Evolutionary conservation across 2,329 filamentous ascomycete genomes (phyloP), one percentile per base, ranked within the genome.

Genomic region (Penicillium occitanis): DNA sequence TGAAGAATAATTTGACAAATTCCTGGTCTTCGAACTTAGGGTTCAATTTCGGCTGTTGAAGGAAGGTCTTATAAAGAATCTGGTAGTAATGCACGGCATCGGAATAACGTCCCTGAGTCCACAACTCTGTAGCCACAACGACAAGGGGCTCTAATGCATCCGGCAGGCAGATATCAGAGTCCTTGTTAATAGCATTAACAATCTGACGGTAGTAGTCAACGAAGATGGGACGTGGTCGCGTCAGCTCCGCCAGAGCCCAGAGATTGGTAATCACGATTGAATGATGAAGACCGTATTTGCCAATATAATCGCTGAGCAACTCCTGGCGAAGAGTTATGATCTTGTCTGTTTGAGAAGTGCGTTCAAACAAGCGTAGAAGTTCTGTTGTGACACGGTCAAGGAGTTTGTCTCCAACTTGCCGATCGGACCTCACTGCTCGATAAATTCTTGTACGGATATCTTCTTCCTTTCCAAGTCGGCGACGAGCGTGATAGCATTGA

Each of bases 401-500:
- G 14, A 74, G 64, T 58, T 76, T 74, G 66, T 79, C 76, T 11
- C 73, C 75, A 1, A 75, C 68, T 4, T 70, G 71, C 13, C 74
- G 72, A 30, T 68, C 70, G 10, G 61, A 66, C 13, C 75, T 72
- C 53, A 78, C 67, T 6, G 75, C 75, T 37, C 71, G 73, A 69
- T 80, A 80, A 13, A 80, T 67, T 2, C 78, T 71, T 11, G 74
- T 63, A n/a, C 75, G 71, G 44, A 78, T 71, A 50, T 78, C 74
- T 65, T 79, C 77, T 63, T 79, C 77, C 58, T 79, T 78, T 28
- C 68, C 67, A 44, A 71, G 69, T 17, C 77, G 74, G 28, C 75
- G 75, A 13, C 77, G 75, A n/a, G 71, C 71, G 63, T 75, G 72
- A 68, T 85, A 84, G 69, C 80, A 82, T 37, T 81, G 74, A 0